Evolutionary conservation across 192 early-diverging fungal genomes (phyloP), one percentile per base, ranked within the genome.

Genomic region (Coemansia sp.): DNA sequence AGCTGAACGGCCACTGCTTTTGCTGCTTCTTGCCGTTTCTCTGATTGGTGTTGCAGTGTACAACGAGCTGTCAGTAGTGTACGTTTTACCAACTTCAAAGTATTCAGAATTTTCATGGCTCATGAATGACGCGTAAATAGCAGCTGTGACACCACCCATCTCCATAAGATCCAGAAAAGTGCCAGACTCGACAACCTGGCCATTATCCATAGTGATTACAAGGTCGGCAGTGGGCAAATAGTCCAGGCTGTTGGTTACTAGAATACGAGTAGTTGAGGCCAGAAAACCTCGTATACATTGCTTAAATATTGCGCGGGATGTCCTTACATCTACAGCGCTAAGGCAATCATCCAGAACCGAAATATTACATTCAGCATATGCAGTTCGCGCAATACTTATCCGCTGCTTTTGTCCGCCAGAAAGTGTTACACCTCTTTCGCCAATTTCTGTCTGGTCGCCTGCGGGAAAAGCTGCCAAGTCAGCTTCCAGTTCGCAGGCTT

Each of bases 321-420:
- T 76, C 15, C 70, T 73, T 8, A 74, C 71, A 42, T 86, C 86
- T 0, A 89, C 78, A 11, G 82, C 79, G 18, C 75, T 80, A 8
- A 97, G 76, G 5, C 88, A 87, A 64, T 97, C 93, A 57, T 97
- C 95, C 34, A 95, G 64, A 3, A 97, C 65, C 36, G 93, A 75
- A 7, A 88, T 86, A 46, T 86, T 79, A 2, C 87, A 85, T 4
- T 83, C 74, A 0, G 86, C 84, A 60, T 94, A 97, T 4, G 86
- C 84, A 0, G 91, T 92, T 11, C 95, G 84, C 1, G 92, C 92
- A 26, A 95, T 82, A 8, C 85, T 88, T 1, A 92, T 77, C 25
- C 92, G 82, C 68, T 91, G 90, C 58, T 88, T 90, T 60, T 91
- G 89, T 0, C 88, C 88, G 11, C 90, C 89, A 3, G 86, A 85